Percentiles rank a stretch among this genome's conserved stretches.
These are phyloP conservation scores for Cadophora gregata DNA, from an alignment of 2,329 filamentous ascomycete species.

Conservation along the genomic window DNA sequence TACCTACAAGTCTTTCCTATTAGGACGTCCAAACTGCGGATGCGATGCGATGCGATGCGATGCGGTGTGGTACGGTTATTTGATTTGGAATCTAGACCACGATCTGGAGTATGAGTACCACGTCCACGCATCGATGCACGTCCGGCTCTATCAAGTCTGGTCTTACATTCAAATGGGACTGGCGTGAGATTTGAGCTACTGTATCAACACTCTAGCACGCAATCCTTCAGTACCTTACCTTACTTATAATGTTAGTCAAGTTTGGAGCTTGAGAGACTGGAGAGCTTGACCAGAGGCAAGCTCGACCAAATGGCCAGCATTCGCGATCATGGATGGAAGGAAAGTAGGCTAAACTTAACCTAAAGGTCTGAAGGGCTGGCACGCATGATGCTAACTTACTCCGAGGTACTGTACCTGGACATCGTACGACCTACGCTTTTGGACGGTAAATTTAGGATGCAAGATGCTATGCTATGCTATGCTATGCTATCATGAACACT, in stretches of 20 bases:
- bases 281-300: neutral
- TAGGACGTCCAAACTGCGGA: no score
- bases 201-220: neutral
- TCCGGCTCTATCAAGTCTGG: neutral
- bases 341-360: no score
- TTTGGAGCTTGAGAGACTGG: neutral
- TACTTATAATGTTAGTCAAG: neutral
- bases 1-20: no score
- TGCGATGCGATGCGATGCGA: no score
- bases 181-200: neutral
- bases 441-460: no score
- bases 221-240: neutral
- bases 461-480: no score
- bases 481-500: no score
- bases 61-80: neutral
- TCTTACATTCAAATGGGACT: neutral
- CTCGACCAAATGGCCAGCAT: neutral
- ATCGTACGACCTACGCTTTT: no score
- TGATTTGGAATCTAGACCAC: constrained; percentile 5
- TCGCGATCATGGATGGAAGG: no score
- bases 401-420: no score
- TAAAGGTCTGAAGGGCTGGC: no score
- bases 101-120: neutral
- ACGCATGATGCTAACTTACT: no score
- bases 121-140: neutral